Base-by-base conservation (phyloP, 1,284 basidiomycete genomes). In the Rhizoctonia solani region DNA sequence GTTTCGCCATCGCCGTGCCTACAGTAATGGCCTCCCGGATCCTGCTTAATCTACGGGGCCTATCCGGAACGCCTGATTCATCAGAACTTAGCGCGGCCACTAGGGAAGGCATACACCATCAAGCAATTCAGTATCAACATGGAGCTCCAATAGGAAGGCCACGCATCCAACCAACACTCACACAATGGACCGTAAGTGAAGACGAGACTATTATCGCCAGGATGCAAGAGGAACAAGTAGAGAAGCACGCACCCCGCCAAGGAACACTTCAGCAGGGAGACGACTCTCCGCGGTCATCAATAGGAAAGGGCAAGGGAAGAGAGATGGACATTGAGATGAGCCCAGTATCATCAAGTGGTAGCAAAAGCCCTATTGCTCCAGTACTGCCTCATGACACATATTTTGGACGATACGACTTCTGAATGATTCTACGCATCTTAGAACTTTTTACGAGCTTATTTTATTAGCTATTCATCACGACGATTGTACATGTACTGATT, bases 271-370 rank as follows among this genome's bases (percentile, higher is more conserved):
- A 21, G 16, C 25, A 11, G 3, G 46, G 49, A 25, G 23, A 56
- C 14, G 9, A 25, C 23, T 50, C 44, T 23, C 56, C 56, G 5
- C 19, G 25, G 14, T 61, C 56, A 3, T 61, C 56, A 29, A 21
- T 50, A 21, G 56, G 41, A 21, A 61, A 61, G 19, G 56, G 56
- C 14, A 50, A 61, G 32, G 56, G 56, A 2, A 47, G 25, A 34
- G 56, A 50, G 19, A 16, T 49, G 21, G 56, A 61, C 56, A 34
- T 61, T 3, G 56, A 50, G 56, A 61, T 61, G 56, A 61, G 56
- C 30, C 56, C 46, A 39, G 47, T 61, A 34, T 34, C 32, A 32
- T 61, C 56, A 16, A 49, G 44, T 30, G 41, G 41, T 44, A 61
- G 44, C 46, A 34, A 47, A 30, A 61, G 56, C 47, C 56, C 56